phyloP scores from a whole-genome alignment of 768 basidiomycete genomes.

The Trametes sanguinea region DNA sequence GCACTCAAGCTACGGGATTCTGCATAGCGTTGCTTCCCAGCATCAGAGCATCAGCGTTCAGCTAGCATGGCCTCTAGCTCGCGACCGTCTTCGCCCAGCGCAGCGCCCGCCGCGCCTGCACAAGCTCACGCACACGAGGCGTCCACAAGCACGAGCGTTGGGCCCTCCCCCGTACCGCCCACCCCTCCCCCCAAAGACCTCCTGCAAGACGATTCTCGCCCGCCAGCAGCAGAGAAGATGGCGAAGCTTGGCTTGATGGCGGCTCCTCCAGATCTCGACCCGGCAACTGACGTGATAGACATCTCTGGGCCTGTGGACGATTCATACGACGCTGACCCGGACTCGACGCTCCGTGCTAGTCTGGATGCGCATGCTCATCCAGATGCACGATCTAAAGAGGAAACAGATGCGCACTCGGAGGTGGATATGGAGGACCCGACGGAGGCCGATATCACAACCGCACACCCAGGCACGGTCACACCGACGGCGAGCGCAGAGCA shows the following conservation, averaged over 20 bases:
- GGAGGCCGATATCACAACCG: slow-evolving; percentile 14
- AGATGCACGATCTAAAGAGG: neutral
- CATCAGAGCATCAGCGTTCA: no score
- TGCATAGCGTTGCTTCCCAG: no score
- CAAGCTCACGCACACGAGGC: neutral
- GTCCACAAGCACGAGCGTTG: slow-evolving; percentile 2
- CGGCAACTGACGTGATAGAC: slow-evolving; percentile 11
- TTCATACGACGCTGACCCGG: slow-evolving; percentile 15
- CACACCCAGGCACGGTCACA: neutral
- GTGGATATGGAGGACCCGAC: slow-evolving; percentile 1
- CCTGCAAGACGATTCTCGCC: neutral
- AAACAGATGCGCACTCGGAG: neutral
- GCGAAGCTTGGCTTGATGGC: slow-evolving; percentile 16
- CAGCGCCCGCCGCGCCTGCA: neutral
- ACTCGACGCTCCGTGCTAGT: slow-evolving; percentile 13
- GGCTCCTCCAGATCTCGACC: slow-evolving; percentile 11
- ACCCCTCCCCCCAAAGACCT: slow-evolving; percentile 8
- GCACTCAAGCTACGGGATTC: no score
- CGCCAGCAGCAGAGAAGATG: slow-evolving; percentile 7
- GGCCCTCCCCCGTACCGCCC: slow-evolving; percentile 5
- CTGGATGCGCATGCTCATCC: slow-evolving; percentile 1
- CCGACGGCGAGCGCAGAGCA: slow-evolving; percentile 10
- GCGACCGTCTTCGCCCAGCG: neutral
- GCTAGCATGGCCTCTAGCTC: neutral
- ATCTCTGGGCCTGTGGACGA: slow-evolving; percentile 11